Evolutionary conservation across 1,284 basidiomycete species (phyloP), one percentile per base, ranked within the genome.

Genomic region (Ustilago cynodontis): DNA sequence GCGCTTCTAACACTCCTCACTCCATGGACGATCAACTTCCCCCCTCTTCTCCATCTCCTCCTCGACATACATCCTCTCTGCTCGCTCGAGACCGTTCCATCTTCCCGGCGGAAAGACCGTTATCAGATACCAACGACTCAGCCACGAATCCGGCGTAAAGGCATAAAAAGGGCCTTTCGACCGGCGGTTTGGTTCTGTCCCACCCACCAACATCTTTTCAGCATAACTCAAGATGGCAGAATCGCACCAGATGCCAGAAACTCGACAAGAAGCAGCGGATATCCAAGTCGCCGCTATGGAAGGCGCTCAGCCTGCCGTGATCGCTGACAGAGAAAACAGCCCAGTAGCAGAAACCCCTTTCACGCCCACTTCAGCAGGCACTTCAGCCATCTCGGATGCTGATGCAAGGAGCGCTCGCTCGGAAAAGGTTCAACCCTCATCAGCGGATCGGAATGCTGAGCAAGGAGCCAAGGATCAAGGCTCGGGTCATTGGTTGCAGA

Each of bases 401-500:
- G 45, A 49, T 37, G 56, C 18, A 18, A 24, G 28, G 47, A 43
- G 41, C 41, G 20, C 41, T 20, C 20, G 41, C 16, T 43, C 41
- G 11, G 37, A 41, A 6, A 41, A 41, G 37, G 37, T 41, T 18
- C 14, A 33, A 33, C 6, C 5, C 31, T 11, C 5, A 33, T 5
- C 11, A 33, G 41, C n/a, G 41, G 20, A 7, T n/a, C n/a, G n/a
- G n/a, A 43, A 43, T 5, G 28, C 58, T 22, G 47, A 26, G 4
- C 29, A 35, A 6, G 47, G 1, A 9, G 20, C 54, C 5, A 53
- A 47, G n/a, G 18, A 7, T 4, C 47, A 54, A 26, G 61, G 51
- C 8, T 65, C 41, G 26, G 58, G 58, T 10, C 80, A 82, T 47
- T 80, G 79, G 79, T 67, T 82, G 28, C 69, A 82, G 39, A n/a